Base-by-base conservation (phyloP, 768 basidiomycete genomes). In the Leucocoprinus birnbaumii region DNA sequence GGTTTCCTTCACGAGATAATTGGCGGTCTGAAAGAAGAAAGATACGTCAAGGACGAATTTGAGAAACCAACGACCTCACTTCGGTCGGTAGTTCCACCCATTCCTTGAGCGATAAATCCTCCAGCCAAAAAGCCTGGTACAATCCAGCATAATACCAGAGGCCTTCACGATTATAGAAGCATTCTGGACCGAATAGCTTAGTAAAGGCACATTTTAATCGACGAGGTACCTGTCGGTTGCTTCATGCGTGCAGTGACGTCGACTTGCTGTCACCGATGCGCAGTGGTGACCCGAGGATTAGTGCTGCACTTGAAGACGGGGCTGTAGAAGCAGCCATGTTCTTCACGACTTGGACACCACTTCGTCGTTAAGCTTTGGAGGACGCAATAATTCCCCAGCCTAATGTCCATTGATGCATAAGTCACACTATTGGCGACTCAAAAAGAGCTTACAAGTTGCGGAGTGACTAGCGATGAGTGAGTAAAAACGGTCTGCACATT, bases 111-210 rank as follows among this genome's bases (percentile, higher is more conserved):
- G 82, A 82, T 13, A 91, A 71, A 54, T 87, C 81, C 24, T 83
- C 83, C 47, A 91, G 75, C 50, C 75, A 71, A 64, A 91, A 83
- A 1, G 79, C 80, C 51, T 77, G 81, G 69, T 91, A 91, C 3
- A 81, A 76, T n/a, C 89, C 89, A 11, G 89, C 89, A 58, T 91
- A 91, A 65, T 91, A 91, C 87, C 87, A 91, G 56, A 82, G 80
- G 7, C 85, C 86, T 53, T 89, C 87, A 65, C 84, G 89, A 67
- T 84, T 86, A 61, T 84, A 91, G 67, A 91, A 91, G 59, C 87
- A 91, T 63, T 91, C 89, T 89, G 48, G 1, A 55, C 21, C 25
- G 24, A 26, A 44, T 51, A 16, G 18, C 48, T 37, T 16, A 41
- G 21, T n/a, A 26, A n/a, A 34, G 11, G 13, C 16, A 14, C 9